phyloP scores from a whole-genome alignment of 768 basidiomycete species.

The Serendipita sp. region DNA sequence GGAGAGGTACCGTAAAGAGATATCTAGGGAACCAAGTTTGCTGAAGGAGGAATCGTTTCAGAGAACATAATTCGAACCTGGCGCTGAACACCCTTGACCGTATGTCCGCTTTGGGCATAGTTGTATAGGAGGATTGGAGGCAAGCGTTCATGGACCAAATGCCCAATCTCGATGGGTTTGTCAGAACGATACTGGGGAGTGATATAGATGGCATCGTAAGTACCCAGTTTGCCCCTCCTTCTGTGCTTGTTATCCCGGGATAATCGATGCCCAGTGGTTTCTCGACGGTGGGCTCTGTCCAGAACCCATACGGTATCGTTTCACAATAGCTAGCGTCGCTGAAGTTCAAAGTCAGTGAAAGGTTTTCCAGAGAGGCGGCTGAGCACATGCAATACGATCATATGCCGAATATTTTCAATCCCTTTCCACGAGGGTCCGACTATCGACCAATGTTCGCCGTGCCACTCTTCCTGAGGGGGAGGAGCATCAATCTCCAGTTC shows the following conservation, averaged over 20 bases:
- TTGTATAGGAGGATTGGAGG: slow-evolving; percentile 37
- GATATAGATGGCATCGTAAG: slow-evolving; percentile 11
- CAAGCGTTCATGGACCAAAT: slow-evolving; percentile 19
- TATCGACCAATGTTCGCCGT: slow-evolving; percentile 5
- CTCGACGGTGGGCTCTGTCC: slow-evolving; percentile 22
- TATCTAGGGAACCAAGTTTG: slow-evolving; percentile 27
- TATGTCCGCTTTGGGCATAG: slow-evolving; percentile 41
- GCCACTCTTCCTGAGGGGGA: neutral
- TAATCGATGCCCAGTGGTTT: slow-evolving; percentile 35
- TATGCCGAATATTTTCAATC: slow-evolving; percentile 24
- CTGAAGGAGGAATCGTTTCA: slow-evolving; percentile 21
- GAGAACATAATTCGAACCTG: slow-evolving; percentile 31
- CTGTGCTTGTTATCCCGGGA: slow-evolving; percentile 36
- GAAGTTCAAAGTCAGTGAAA: neutral
- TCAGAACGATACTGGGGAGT: neutral
- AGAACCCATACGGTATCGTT: slow-evolving; percentile 27
- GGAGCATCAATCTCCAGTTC: too few species aligned
- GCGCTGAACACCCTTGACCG: slow-evolving; percentile 25
- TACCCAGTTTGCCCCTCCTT: slow-evolving; percentile 43
- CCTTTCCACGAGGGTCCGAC: slow-evolving; percentile 28
- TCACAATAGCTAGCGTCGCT: slow-evolving; percentile 43
- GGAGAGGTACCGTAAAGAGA: slow-evolving; percentile 29
- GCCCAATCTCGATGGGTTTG: slow-evolving; percentile 16
- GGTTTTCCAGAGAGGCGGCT: neutral
- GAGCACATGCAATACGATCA: slow-evolving; percentile 38